Conservation (phyloP, 192 early-diverging fungal genomes). For the Backusella parvicylindrica region DNA sequence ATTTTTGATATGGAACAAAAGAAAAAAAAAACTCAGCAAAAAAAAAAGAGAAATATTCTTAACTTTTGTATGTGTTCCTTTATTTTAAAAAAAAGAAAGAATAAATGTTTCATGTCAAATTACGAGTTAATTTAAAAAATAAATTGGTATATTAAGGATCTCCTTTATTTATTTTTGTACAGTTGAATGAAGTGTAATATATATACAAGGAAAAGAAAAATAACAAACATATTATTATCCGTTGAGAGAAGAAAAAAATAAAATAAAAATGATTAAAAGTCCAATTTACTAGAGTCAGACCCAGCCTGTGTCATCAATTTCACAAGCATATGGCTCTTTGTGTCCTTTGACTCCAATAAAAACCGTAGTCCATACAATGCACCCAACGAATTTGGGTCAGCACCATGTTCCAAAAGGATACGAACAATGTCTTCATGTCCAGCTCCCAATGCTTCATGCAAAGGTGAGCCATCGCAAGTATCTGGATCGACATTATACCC, state of each 20-base stretch:
- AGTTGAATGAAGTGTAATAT: not conserved
- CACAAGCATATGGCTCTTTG: not conserved
- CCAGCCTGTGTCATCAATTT: not conserved
- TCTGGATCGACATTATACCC: not conserved
- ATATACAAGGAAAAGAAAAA: not conserved
- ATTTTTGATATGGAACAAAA: not conserved
- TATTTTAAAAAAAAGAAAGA: not conserved
- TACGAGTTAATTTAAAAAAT: not conserved
- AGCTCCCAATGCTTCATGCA: not conserved
- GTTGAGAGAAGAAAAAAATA: not conserved
- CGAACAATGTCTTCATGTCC: not conserved
- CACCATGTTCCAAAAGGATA: not conserved
- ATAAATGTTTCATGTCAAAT: not conserved
- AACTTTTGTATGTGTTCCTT: not conserved
- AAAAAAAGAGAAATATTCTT: not conserved
- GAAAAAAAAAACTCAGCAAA: not conserved
- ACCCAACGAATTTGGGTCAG: constrained; percentile 5
- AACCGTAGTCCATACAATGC: not conserved
- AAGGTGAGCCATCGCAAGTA: constrained; percentile 5
- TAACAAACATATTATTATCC: no score
- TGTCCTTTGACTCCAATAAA: not conserved
- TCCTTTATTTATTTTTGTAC: not conserved
- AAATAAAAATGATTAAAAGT: not conserved
- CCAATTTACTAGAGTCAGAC: not conserved
- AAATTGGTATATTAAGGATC: no score